These are phyloP conservation scores for Ceratocystis albifundus DNA, from an alignment of 2,329 filamentous ascomycete species.

Conservation along the genomic window DNA sequence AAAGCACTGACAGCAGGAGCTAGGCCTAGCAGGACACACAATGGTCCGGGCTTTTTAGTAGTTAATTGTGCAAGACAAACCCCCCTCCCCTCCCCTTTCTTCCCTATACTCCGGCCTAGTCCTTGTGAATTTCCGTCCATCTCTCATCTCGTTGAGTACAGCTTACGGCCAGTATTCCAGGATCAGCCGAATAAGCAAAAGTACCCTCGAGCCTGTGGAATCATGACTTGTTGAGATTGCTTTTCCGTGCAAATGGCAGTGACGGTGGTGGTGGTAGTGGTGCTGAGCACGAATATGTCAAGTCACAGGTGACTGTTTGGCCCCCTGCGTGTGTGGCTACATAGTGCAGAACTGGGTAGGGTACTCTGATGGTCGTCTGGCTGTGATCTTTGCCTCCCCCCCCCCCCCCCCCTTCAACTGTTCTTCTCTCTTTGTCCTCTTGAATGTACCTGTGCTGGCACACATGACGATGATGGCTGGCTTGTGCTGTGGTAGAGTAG, in stretches of 20 bases:
- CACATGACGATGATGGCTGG: conserved; percentile 3
- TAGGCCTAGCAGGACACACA: background rate
- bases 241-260: background rate
- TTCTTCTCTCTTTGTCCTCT: background rate
- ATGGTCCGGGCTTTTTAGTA: background rate
- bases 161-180: background rate
- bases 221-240: background rate
- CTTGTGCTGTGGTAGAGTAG: background rate
- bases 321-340: background rate
- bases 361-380: background rate
- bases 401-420: background rate
- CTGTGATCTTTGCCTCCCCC: background rate
- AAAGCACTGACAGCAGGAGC: background rate
- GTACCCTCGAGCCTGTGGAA: background rate
- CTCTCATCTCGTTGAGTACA: background rate
- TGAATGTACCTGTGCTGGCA: background rate
- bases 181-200: background rate
- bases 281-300: background rate
- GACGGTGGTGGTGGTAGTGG: background rate
- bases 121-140: background rate
- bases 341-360: background rate
- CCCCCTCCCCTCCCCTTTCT: background rate
- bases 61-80: background rate
- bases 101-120: background rate
- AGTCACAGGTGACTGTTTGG: background rate